phyloP scores from a whole-genome alignment of 169 alveolate genomes.

The Plasmodium sp. region DNA sequence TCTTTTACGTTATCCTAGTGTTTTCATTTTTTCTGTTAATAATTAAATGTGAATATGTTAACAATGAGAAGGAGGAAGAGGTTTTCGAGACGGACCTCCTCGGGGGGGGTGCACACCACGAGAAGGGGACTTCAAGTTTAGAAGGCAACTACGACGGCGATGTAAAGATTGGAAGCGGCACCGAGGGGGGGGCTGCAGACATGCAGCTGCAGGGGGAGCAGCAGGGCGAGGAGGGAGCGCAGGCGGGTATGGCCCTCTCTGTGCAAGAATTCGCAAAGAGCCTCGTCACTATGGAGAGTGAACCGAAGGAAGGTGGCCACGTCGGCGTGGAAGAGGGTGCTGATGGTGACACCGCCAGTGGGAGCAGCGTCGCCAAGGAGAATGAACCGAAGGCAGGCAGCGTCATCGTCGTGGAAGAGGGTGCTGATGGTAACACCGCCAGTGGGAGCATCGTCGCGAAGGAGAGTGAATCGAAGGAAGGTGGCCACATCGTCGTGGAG shows the following conservation, averaged over 20 bases:
- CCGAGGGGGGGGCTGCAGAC: neutral
- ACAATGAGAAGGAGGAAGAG: slow-evolving; percentile 1
- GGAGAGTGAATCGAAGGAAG: too few species aligned
- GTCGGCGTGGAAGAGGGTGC: neutral
- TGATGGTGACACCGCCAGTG: neutral
- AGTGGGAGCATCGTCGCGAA: too few species aligned
- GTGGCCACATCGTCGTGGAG: neutral
- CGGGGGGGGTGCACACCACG: neutral
- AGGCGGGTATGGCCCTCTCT: neutral
- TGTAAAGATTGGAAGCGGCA: neutral
- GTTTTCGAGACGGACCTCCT: neutral
- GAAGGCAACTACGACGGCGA: neutral
- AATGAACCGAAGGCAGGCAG: too few species aligned
- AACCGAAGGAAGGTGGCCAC: neutral
- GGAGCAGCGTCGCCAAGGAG: neutral
- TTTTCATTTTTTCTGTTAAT: slow-evolving; percentile 52
- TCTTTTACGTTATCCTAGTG: slow-evolving; percentile 27
- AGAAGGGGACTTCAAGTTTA: neutral
- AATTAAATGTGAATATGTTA: slow-evolving; percentile 55
- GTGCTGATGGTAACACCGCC: too few species aligned
- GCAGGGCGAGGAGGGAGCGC: neutral
- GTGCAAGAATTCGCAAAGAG: neutral
- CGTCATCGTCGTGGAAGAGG: too few species aligned
- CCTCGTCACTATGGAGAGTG: neutral
- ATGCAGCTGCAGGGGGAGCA: neutral